A percentile compares a stretch with the other conserved stretches of the same genome.
Evolutionary conservation across 75 land plant species (phyloP).

Genomic region (Selaginella tamariscina): DNA sequence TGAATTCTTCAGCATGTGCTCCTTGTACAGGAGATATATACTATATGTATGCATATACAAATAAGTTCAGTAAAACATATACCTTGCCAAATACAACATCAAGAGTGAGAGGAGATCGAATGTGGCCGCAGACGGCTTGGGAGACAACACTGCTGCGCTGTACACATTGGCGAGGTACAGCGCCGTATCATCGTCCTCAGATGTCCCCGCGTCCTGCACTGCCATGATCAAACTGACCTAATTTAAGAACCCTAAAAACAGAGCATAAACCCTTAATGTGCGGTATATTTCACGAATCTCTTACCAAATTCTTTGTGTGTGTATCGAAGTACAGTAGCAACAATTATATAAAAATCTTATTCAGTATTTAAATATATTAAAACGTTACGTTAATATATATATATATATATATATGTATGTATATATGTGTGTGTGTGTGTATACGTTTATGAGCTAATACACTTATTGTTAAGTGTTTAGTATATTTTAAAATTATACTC

Average conservation of each 20-base stretch:
- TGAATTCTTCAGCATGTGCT: too few species aligned
- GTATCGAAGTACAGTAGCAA: neutral
- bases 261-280: neutral
- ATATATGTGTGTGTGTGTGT: neutral
- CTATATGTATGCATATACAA: too few species aligned
- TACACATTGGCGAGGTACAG: constrained; percentile 60
- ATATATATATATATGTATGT: neutral
- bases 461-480: too few species aligned
- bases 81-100: constrained; percentile 95
- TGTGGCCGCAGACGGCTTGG: constrained; percentile 69
- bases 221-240: constrained; percentile 19
- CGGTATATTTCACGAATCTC: neutral
- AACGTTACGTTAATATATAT: neutral
- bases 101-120: constrained; percentile 55
- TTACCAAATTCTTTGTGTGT: neutral
- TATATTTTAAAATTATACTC: too few species aligned
- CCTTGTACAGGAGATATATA: too few species aligned
- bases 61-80: neutral
- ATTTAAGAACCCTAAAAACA: neutral
- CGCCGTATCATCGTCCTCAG: constrained; percentile 18
- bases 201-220: constrained; percentile 27
- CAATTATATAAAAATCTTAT: neutral
- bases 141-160: constrained; percentile 66
- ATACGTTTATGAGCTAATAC: neutral
- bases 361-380: neutral